Evolutionary conservation across 371 early-diverging fungal species (phyloP).

Genomic region (Mortierella sp.): DNA sequence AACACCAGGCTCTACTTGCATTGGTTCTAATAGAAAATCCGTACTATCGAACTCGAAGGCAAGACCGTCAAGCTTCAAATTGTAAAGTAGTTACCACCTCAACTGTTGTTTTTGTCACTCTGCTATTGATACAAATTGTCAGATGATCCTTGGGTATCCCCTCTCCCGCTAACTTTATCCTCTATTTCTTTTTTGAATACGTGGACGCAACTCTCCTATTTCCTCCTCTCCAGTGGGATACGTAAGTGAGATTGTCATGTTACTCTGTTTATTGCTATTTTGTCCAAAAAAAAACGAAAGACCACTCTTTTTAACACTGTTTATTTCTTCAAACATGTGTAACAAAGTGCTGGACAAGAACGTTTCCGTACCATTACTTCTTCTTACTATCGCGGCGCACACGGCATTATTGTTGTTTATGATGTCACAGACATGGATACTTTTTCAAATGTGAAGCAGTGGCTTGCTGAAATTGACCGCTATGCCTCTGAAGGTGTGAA

Average conservation of each 20-base stretch:
- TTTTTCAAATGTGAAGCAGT: slow-evolving; percentile 5
- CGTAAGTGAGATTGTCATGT: slow-evolving; percentile 4
- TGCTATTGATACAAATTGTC: neutral
- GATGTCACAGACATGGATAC: slow-evolving; percentile 92
- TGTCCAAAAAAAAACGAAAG: neutral
- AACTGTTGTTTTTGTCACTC: neutral
- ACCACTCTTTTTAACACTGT: slow-evolving; percentile 9
- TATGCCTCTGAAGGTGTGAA: slow-evolving; percentile 67
- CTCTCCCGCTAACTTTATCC: neutral
- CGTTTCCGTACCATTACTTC: slow-evolving; percentile 98
- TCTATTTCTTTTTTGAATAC: neutral
- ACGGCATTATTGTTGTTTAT: slow-evolving; percentile 98
- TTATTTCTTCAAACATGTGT: neutral
- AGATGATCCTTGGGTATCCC: neutral
- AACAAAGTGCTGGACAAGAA: slow-evolving; percentile 98
- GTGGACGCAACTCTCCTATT: neutral
- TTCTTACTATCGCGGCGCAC: slow-evolving; percentile 98
- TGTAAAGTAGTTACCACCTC: slow-evolving; percentile 61
- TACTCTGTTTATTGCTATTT: neutral
- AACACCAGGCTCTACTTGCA: neutral
- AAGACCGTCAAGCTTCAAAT: slow-evolving; percentile 99
- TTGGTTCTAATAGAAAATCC: slow-evolving; percentile 88
- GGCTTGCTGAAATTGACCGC: slow-evolving; percentile 9
- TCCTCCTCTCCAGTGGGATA: slow-evolving; percentile 16
- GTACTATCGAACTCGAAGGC: slow-evolving; percentile 98